Base-by-base conservation (phyloP, 2,329 filamentous ascomycete genomes). In the Diplocarpon mali region DNA sequence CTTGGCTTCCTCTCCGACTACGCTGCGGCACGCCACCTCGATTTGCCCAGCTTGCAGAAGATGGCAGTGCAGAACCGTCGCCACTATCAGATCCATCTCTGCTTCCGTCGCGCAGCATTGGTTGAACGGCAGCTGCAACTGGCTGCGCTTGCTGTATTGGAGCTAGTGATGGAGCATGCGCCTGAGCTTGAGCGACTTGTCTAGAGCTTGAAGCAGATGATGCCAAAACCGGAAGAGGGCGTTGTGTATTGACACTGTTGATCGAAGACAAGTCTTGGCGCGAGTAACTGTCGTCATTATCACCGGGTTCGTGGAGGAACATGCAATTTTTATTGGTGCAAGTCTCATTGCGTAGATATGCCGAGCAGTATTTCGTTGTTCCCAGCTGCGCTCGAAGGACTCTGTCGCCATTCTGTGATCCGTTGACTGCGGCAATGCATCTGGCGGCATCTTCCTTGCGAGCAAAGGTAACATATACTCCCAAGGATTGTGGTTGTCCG, bases 341-440 rank as follows among this genome's bases (percentile, higher is more conserved):
- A 53, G 82, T 83, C 64, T 98, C 92, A 54, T 93, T 88, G 46
- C 93, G 84, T 14, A 98, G 72, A 71, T 93, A 98, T 3, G 92
- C 90, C 0, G 92, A 98, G 64, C 92, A 98, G 65, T 98, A 98
- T 63, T 98, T 98, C 4, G 92, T 98, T 0, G 92, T 98, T 17
- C 92, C 92, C 42, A 80, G 66, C 59, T 79, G 80, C 3, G 78
- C 89, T 69, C 86, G 82, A 15, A 98, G 67, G 12, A 86, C 73
- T 40, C 90, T 74, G 51, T 96, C 92, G 42, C 86, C 88, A 59
- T 98, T 96, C 49, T 83, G 76, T 2, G 89, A 93, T 29, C 89
- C 88, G 63, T 98, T 88, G 5, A 98, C 92, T 31, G 88, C 87
- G 45, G 80, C 75, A 51, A 98, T 98, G 63, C 92, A 98, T 31